Base-by-base conservation (phyloP, 306 rosid genomes). In the Purshia tridentata region DNA sequence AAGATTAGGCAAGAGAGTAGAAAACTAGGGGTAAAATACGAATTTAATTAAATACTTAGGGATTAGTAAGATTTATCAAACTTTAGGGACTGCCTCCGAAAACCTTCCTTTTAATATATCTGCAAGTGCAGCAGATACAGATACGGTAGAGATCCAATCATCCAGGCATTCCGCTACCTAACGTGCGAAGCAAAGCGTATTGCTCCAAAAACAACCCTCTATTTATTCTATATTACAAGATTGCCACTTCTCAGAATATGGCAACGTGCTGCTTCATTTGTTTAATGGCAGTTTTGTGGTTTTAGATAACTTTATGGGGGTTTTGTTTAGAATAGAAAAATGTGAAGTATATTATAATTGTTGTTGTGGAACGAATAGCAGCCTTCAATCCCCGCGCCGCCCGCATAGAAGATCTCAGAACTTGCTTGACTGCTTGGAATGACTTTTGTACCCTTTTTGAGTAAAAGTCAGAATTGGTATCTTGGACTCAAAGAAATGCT, bases 381-480 rank as follows among this genome's bases (percentile, higher is more conserved):
- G 11, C 60, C 72, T 6, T 37, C 8, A 6, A 12, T 18, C 4
- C 57, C 1, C 13, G 39, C 51, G 80, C 66, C 59, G 80, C 84
- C 81, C 18, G 6, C 22, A 35, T 59, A 23, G 72, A 72, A 81
- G 66, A 42, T 35, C 45, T 2, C 29, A 18, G 45, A 23, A 48
- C 18, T 14, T 14, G 19, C 63, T 45, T 77, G 20, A n/a, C 37
- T 1, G 0, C 2, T 0, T 0, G 10, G 13, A 82, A 82, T 73
- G 60, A 77, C 82, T 12, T 10, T 35, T 69, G 14, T 77, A 41
- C 80, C 70, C 66, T 62, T 48, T 48, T 8, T 11, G 41, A 49
- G 1, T 3, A 61, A 55, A 69, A 69, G 80, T 82, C 85, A 70
- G 69, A 57, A 6, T 62, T 20, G 53, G 40, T 48, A 29, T 14